phyloP scores from a whole-genome alignment of 1,284 basidiomycete genomes.

The Ustilago trichophora region DNA sequence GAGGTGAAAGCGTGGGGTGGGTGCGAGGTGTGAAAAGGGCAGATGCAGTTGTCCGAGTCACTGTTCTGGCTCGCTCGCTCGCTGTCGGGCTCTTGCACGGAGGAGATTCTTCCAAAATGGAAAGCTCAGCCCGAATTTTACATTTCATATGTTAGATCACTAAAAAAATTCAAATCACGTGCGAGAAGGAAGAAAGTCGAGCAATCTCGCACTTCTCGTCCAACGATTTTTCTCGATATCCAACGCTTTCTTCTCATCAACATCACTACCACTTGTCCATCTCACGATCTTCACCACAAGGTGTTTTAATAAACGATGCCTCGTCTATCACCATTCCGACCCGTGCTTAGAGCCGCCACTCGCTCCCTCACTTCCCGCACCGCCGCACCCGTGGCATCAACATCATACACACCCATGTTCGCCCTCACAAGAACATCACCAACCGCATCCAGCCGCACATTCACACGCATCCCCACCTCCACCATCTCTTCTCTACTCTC shows the following conservation, averaged over 20 bases:
- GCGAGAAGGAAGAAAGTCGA: background rate
- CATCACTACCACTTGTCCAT: background rate
- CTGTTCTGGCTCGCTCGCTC: too few relatives aligned
- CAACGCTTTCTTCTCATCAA: background rate
- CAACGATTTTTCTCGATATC: background rate
- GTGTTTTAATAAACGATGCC: conserved; percentile 15
- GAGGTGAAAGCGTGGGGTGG: too few relatives aligned
- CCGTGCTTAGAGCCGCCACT: conserved; percentile 3
- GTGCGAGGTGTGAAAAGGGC: too few relatives aligned
- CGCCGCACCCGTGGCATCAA: conserved; percentile 7
- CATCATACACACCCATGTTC: background rate
- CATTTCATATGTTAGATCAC: too few relatives aligned
- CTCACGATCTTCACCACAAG: background rate
- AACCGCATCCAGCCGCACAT: background rate
- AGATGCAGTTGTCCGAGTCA: too few relatives aligned
- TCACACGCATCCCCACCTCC: background rate
- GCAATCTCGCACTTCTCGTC: background rate
- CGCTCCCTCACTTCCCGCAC: background rate
- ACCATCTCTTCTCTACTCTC: background rate
- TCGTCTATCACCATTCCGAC: conserved; percentile 23
- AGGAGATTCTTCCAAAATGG: background rate
- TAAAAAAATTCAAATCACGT: conserved; percentile 9
- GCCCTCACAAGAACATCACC: background rate
- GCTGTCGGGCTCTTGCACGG: conserved; percentile 10
- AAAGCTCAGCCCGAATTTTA: too few relatives aligned